Base-by-base conservation (phyloP, 2,329 filamentous ascomycete genomes). In the Colletotrichum sojae region DNA sequence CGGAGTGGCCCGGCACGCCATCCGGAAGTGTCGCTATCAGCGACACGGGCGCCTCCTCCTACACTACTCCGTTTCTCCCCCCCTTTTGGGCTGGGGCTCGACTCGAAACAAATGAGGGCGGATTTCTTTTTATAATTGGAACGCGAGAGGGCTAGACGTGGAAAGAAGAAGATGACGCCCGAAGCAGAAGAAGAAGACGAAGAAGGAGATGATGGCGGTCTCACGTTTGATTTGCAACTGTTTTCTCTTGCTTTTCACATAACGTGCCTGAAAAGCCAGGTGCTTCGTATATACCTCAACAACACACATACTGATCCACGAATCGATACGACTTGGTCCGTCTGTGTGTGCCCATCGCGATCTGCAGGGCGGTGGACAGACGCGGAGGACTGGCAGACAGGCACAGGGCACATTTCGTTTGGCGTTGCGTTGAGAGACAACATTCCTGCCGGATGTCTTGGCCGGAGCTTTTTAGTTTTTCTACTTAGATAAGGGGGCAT, bases 381-480 rank as follows among this genome's bases (percentile, higher is more conserved):
- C 49, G 52, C 10, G 49, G 18, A 54, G 15, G 9, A 54, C 27
- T 10, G 13, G 20, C 43, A 60, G 22, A 36, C 25, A 49, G 43
- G 46, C 43, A n/a, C 51, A 43, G 40, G 40, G 43, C 60, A 63
- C 58, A 27, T 31, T 60, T 27, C 40, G 13, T 66, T 52, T 69
- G 67, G 67, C 67, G 67, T 61, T 58, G 56, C 64, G 67, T 69
- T 69, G 67, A 67, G 67, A 69, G 62, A 69, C 67, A 69, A 67
- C 62, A 69, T 69, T 69, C 67, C 63, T 52, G 63, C 55, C 45
- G n/a, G 15, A 13, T 69, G 55, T 67, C 62, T 67, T 67, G 62
- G 67, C 67, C 53, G 51, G 27, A 48, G 49, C 27, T 27, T 46
- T 53, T 54, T 58, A 22, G 25, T 27, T 46, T 53, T 54, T 58